Evolutionary conservation across 2,329 filamentous ascomycete genomes (phyloP), one percentile per base, ranked within the genome.

Genomic region (Aspergillus arachidicola): DNA sequence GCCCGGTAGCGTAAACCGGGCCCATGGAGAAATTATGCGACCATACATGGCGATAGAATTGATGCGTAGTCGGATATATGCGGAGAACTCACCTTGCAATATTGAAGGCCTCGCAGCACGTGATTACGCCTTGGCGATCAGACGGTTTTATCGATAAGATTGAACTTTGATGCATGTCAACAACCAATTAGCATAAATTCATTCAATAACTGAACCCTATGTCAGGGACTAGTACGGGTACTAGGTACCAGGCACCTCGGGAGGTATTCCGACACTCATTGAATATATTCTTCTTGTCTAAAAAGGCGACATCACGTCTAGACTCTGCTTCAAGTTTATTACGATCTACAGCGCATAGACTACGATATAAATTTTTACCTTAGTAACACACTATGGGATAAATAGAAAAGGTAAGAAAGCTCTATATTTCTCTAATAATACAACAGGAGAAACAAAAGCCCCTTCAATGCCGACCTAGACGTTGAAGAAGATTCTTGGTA

Each of bases 11-110:
- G 63, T 61, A 53, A 69, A 67, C 41, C 68, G 69, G 23, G 72
- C 68, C 66, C 69, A 71, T 57, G 66, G 69, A 57, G 70, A 68
- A 12, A 71, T 43, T 57, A 71, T 63, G 62, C 70, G 71, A 62
- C 71, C 66, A 64, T 75, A 69, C 75, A 78, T 77, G 57, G 58
- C 65, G 65, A 53, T 62, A 55, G 58, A 62, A 48, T 68, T 41
- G 57, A 58, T 54, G 59, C 57, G 63, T 43, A 46, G 58, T 57
- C 63, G 65, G 59, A 60, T 67, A 67, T 57, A 53, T 66, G 30
- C 64, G 64, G 60, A 65, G 48, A 56, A 38, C 48, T 54, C 46
- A 53, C 21, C 58, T 58, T 50, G 48, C 57, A 61, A 55, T 48
- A 57, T 60, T 46, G 54, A 64, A 53, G 58, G 59, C 62, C 59